A percentile compares a stretch with the other conserved stretches of the same genome.
Evolutionary conservation across 352 stramenopile species (phyloP).

Genomic region (Pythium utonaiense): DNA sequence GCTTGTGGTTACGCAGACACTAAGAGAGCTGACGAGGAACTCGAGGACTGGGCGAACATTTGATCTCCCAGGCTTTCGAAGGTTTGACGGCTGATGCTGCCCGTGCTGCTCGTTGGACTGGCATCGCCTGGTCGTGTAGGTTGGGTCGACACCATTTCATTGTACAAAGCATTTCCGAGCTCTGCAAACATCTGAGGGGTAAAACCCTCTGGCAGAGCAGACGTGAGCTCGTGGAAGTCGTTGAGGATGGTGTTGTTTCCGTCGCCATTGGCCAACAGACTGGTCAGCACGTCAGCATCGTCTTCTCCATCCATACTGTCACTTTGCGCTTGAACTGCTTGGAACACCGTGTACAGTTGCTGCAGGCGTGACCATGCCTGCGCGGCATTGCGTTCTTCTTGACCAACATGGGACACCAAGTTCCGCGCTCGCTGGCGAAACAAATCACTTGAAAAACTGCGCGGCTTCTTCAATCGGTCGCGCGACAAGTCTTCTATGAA

Average conservation of each 20-base stretch:
- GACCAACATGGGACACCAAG: conserved; percentile 21
- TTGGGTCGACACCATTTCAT: conserved; percentile 52
- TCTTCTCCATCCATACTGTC: conserved; percentile 23
- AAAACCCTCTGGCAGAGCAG: conserved; percentile 61
- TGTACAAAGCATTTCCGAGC: conserved; percentile 64
- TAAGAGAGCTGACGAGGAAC: conserved; percentile 18
- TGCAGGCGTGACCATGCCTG: conserved; percentile 57
- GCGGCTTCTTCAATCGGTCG: conserved; percentile 8
- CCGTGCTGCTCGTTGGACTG: conserved; percentile 20
- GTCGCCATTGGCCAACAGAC: conserved; percentile 8
- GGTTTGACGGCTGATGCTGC: conserved; percentile 38
- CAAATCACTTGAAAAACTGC: conserved; percentile 3
- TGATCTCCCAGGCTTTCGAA: conserved; percentile 52
- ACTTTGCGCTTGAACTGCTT: conserved; percentile 31
- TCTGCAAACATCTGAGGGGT: conserved; percentile 63
- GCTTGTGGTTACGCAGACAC: conserved; percentile 33
- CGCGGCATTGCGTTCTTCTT: conserved; percentile 49
- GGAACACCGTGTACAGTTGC: conserved; percentile 60
- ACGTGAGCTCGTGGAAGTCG: conserved; percentile 48
- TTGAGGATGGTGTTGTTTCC: conserved; percentile 37
- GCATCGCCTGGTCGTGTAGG: neutral
- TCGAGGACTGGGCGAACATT: conserved; percentile 39
- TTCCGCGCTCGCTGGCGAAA: conserved; percentile 16
- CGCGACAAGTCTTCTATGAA: conserved; percentile 17
- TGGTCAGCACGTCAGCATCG: conserved; percentile 12